Percentiles rank a stretch among this genome's conserved stretches.
Evolutionary conservation across 2,329 filamentous ascomycete genomes (phyloP).

Genomic region (Fusarium acutatum): DNA sequence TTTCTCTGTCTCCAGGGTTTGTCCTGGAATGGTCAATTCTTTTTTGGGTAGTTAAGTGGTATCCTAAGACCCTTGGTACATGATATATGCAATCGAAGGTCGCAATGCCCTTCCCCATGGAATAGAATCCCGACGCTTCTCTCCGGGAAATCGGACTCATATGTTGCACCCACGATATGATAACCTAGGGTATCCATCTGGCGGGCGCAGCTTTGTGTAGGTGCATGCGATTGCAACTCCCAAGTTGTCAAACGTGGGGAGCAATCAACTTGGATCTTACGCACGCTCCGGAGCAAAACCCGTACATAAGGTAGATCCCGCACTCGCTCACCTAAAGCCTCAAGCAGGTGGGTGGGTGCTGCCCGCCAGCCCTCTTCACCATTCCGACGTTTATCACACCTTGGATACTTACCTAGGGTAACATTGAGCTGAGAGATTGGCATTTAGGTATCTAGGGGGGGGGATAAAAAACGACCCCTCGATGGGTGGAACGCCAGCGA

Average conservation of each 20-base stretch:
- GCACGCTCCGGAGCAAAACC: background rate
- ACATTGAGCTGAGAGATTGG: background rate
- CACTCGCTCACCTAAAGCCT: background rate
- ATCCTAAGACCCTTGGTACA: constrained; percentile 15
- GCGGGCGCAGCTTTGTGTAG: background rate
- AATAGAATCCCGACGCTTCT: background rate
- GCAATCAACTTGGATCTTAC: constrained; percentile 2
- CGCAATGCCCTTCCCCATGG: background rate
- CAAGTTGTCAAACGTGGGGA: constrained; percentile 8
- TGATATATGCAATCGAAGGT: background rate
- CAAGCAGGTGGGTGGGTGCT: background rate
- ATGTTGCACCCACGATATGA: background rate
- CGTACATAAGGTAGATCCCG: background rate
- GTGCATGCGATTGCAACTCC: background rate
- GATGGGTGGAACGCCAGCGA: no score
- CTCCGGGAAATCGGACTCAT: background rate
- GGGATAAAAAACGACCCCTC: no score
- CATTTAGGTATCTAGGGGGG: background rate
- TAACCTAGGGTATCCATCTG: background rate
- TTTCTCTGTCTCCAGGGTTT: background rate
- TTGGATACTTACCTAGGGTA: background rate
- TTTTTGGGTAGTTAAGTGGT: background rate
- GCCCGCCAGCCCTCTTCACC: background rate
- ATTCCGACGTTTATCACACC: background rate
- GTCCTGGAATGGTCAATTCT: background rate